These are phyloP conservation scores for Neospermospora avenae DNA, from an alignment of 2,329 filamentous ascomycete genomes.

Conservation along the genomic window DNA sequence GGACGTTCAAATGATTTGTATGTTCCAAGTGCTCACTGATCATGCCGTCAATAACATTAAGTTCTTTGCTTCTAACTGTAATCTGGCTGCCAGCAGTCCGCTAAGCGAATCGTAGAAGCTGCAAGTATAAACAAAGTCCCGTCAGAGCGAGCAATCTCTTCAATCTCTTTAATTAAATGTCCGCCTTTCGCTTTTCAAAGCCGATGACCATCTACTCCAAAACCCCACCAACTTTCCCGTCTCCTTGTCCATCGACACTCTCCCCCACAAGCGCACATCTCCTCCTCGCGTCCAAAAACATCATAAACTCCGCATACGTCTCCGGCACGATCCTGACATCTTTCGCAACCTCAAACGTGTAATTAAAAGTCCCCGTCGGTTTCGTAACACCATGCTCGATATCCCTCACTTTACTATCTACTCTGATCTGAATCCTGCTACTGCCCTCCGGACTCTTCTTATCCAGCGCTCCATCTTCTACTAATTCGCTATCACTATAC, in stretches of 20 bases:
- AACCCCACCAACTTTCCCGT: constrained; percentile 13
- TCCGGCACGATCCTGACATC: constrained; percentile 63
- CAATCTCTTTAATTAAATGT: too few species aligned
- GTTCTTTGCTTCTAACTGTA: too few species aligned
- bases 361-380: constrained; percentile 69
- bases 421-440: constrained; percentile 63
- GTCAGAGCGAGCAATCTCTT: too few species aligned
- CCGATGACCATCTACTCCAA: constrained; percentile 20
- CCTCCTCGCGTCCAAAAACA: constrained; percentile 39
- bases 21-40: too few species aligned
- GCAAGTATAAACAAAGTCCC: background rate
- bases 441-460: constrained; percentile 40
- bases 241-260: constrained; percentile 2
- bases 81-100: too few species aligned
- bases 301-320: constrained; percentile 39
- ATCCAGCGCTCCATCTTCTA: constrained; percentile 29
- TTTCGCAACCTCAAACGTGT: constrained; percentile 65
- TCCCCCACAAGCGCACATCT: constrained; percentile 22
- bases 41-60: too few species aligned
- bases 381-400: constrained; percentile 66
- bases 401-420: constrained; percentile 65
- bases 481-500: constrained; percentile 59
- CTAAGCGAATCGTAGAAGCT: too few species aligned
- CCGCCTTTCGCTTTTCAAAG: background rate
- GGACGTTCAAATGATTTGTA: too few species aligned